phyloP scores from a whole-genome alignment of 2,329 filamentous ascomycete species.

The Pseudogymnoascus sp. region DNA sequence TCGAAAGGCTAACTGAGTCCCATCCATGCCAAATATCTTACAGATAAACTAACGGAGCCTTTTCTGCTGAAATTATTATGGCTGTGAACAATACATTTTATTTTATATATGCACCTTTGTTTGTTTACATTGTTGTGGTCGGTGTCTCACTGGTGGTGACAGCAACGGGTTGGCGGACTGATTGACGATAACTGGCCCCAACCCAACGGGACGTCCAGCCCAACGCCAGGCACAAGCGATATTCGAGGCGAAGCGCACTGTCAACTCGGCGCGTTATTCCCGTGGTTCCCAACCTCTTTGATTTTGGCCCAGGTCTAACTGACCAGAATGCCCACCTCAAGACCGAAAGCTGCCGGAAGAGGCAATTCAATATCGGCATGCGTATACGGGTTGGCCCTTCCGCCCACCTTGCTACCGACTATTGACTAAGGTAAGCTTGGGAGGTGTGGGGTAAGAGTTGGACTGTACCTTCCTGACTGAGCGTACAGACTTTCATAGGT shows the following conservation, averaged over 20 bases:
- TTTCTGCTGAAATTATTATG: not conserved
- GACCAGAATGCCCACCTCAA: not conserved
- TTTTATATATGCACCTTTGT: not conserved
- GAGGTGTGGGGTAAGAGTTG: not conserved
- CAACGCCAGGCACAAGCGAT: not conserved
- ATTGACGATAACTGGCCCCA: not conserved
- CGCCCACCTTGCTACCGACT: not conserved
- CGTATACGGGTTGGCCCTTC: not conserved
- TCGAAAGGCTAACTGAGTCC: not conserved
- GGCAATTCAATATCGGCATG: not conserved
- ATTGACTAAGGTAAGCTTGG: not conserved
- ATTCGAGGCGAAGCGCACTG: not conserved
- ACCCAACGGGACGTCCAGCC: not conserved
- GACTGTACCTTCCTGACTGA: slow-evolving; percentile 4
- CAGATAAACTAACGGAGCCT: not conserved
- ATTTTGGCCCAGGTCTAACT: not conserved
- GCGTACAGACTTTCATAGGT: not conserved
- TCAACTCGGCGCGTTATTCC: not conserved
- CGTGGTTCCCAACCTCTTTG: not conserved
- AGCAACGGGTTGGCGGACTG: not conserved
- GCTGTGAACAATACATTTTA: not conserved
- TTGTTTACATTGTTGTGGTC: not conserved
- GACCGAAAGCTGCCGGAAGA: too few species aligned
- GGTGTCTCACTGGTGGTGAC: not conserved
- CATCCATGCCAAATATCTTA: not conserved